These are phyloP conservation scores for Aspergillus awamori DNA, from an alignment of 2,329 filamentous ascomycete genomes.

Conservation along the genomic window DNA sequence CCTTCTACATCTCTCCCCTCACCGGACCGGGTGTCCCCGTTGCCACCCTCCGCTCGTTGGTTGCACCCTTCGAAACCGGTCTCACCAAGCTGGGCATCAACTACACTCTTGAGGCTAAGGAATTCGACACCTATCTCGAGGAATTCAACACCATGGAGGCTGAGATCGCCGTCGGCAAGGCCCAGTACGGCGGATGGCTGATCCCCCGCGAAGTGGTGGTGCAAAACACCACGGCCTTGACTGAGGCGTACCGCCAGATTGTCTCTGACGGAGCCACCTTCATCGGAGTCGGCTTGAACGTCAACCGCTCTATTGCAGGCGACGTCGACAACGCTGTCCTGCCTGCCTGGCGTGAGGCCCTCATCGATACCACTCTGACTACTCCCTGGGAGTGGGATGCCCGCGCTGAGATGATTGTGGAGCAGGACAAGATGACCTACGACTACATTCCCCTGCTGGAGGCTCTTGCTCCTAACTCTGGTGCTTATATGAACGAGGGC, in stretches of 20 bases:
- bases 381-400: slow-evolving; percentile 9
- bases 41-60: not conserved
- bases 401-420: not conserved
- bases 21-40: slow-evolving; percentile 3
- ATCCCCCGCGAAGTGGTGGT: not conserved
- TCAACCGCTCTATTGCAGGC: not conserved
- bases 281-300: slow-evolving; percentile 6
- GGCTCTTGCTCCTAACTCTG: slow-evolving; percentile 7
- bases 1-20: slow-evolving; percentile 4
- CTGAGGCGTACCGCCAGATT: slow-evolving; percentile 1
- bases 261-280: slow-evolving; percentile 6
- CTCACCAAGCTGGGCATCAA: not conserved
- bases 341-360: slow-evolving; percentile 7
- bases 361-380: slow-evolving; percentile 5
- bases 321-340: slow-evolving; percentile 8
- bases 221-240: slow-evolving; percentile 5
- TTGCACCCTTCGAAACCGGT: not conserved
- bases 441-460: not conserved
- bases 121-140: slow-evolving; percentile 6
- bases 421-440: slow-evolving; percentile 9
- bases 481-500: slow-evolving; percentile 16
- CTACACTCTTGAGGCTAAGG: not conserved
- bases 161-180: slow-evolving; percentile 9
- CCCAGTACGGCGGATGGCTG: slow-evolving; percentile 6
- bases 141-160: slow-evolving; percentile 7